phyloP scores from a whole-genome alignment of 2,329 filamentous ascomycete species.

The Fusarium tuaranense region DNA sequence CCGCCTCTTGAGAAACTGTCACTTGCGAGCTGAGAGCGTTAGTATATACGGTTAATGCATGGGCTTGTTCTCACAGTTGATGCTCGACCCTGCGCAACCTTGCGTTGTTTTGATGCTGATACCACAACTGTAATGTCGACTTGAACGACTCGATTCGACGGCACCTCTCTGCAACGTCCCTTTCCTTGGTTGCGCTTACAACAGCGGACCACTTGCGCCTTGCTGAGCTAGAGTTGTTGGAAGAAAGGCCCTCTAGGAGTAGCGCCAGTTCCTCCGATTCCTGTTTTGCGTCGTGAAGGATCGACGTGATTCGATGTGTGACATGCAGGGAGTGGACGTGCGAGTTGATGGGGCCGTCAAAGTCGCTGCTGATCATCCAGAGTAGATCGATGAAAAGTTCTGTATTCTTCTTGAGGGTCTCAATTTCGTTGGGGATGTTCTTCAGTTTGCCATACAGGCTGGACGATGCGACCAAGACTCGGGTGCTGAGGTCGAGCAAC shows the following conservation, averaged over 20 bases:
- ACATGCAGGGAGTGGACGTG: not conserved
- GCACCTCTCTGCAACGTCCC: not conserved
- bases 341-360: not conserved
- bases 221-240: not conserved
- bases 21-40: not conserved
- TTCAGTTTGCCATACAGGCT: slow-evolving; percentile 1
- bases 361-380: not conserved
- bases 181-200: not conserved
- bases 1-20: not conserved
- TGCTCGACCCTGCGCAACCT: not conserved
- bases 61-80: not conserved
- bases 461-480: not conserved
- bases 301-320: not conserved
- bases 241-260: not conserved
- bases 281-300: not conserved
- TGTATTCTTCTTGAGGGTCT: slow-evolving; percentile 1
- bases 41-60: rapidly evolving
- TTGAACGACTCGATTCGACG: not conserved
- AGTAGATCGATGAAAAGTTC: not conserved
- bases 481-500: not conserved
- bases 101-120: not conserved
- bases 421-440: not conserved
- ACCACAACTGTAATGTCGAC: not conserved
- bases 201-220: not conserved
- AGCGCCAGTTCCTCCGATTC: not conserved